Evolutionary conservation across 192 early-diverging fungal genomes (phyloP).

Genomic region (Tieghemiomyces parasiticus): DNA sequence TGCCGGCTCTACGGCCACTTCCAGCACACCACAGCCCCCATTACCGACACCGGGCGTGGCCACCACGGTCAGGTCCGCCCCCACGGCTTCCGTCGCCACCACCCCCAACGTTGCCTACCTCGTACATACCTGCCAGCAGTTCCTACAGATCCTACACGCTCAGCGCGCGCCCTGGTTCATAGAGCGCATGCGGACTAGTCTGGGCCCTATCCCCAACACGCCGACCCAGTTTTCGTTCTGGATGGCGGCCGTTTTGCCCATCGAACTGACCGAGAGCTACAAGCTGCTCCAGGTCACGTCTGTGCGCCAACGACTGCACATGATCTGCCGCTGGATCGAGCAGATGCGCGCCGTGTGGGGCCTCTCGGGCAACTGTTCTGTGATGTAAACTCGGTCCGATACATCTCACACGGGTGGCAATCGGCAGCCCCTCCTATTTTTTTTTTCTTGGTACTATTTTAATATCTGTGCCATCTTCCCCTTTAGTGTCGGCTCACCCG

Average conservation of each 20-base stretch:
- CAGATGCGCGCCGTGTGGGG: constrained; percentile 20
- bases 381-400: too few relatives aligned
- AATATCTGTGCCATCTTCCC: too few relatives aligned
- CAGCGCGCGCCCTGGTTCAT: constrained; percentile 18
- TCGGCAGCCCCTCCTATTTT: too few relatives aligned
- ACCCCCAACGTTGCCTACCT: constrained; percentile 17
- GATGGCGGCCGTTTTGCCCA: constrained; percentile 32
- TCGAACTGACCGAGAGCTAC: constrained; percentile 27
- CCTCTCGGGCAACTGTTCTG: neutral
- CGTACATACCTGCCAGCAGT: constrained; percentile 17
- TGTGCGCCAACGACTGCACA: constrained; percentile 27
- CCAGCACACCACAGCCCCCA: too few relatives aligned
- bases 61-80: too few relatives aligned
- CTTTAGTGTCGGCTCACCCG: too few relatives aligned
- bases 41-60: too few relatives aligned
- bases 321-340: constrained; percentile 30
- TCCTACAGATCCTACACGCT: constrained; percentile 19
- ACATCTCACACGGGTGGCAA: too few relatives aligned
- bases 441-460: too few relatives aligned
- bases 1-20: too few relatives aligned
- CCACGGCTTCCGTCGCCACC: too few relatives aligned
- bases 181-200: constrained; percentile 21
- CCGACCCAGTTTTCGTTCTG: constrained; percentile 29
- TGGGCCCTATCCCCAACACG: constrained; percentile 26
- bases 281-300: constrained; percentile 22